A percentile compares a stretch with the other conserved stretches of the same genome.
phyloP scores from a whole-genome alignment of 2,329 filamentous ascomycete species.

The Coniochaeta sp. region DNA sequence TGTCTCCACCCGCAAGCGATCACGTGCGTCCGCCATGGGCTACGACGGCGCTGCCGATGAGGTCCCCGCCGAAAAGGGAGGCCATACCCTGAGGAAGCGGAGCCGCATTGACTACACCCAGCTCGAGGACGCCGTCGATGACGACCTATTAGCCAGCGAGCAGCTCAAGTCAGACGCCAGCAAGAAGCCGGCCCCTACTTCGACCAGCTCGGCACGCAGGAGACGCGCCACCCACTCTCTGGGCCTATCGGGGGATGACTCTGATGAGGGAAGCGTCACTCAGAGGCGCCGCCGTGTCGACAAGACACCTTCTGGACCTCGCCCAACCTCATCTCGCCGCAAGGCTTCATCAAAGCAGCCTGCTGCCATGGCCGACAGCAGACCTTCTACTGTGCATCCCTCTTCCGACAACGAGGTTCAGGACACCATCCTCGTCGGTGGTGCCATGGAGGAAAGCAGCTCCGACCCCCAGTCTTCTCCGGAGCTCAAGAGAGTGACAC shows the following conservation, averaged over 20 bases:
- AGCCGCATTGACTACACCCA: slow-evolving; percentile 52
- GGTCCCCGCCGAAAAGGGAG: slow-evolving; percentile 41
- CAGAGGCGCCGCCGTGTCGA: slow-evolving; percentile 27
- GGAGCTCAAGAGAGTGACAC: slow-evolving; percentile 11
- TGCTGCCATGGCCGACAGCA: slow-evolving; percentile 20
- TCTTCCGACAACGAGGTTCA: slow-evolving; percentile 39
- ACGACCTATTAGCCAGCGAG: slow-evolving; percentile 16
- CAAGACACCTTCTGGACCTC: slow-evolving; percentile 13
- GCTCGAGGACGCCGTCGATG: slow-evolving; percentile 42
- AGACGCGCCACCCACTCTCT: slow-evolving; percentile 24
- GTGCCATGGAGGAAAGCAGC: slow-evolving; percentile 24
- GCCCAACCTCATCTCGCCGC: slow-evolving; percentile 28
- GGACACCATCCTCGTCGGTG: slow-evolving; percentile 52
- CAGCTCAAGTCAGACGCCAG: slow-evolving; percentile 13
- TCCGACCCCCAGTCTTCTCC: slow-evolving; percentile 3
- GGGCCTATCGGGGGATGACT: slow-evolving; percentile 22
- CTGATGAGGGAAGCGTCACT: slow-evolving; percentile 23
- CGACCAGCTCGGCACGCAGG: slow-evolving; percentile 27
- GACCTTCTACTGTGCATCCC: slow-evolving; percentile 23
- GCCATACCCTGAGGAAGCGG: slow-evolving; percentile 51
- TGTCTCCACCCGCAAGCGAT: slow-evolving; percentile 31
- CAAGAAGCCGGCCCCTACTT: slow-evolving; percentile 9
- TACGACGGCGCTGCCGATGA: slow-evolving; percentile 30
- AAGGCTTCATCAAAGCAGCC: slow-evolving; percentile 32
- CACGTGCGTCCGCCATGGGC: slow-evolving; percentile 34